Evolutionary conservation across 116 monocot species (phyloP).

Genomic region (Papilionanthe hybrid): DNA sequence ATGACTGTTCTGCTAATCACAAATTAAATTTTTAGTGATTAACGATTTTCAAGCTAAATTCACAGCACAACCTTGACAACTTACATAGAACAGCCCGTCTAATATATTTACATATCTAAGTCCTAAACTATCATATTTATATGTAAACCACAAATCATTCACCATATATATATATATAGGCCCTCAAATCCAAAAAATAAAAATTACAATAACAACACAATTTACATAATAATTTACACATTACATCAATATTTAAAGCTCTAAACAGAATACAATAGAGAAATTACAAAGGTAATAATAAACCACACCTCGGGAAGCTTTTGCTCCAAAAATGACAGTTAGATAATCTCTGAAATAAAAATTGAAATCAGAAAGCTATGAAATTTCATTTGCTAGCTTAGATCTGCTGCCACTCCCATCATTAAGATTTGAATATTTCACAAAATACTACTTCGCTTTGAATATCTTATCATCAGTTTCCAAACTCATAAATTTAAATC

Average conservation of each 20-base stretch:
- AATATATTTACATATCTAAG: too few relatives aligned
- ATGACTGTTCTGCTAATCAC: too few relatives aligned
- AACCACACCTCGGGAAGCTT: neutral
- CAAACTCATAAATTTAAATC: neutral
- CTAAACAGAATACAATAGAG: neutral
- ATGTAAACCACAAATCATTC: too few relatives aligned
- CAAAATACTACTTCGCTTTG: neutral
- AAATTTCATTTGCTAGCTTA: neutral
- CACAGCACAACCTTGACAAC: too few relatives aligned
- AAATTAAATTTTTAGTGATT: too few relatives aligned
- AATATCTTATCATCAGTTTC: neutral
- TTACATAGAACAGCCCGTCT: too few relatives aligned
- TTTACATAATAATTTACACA: neutral
- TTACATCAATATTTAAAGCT: neutral
- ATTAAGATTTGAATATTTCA: neutral
- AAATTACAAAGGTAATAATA: neutral
- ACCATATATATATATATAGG: too few relatives aligned
- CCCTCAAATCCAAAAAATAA: neutral
- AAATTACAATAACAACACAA: neutral
- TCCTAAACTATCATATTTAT: too few relatives aligned
- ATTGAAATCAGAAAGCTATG: neutral
- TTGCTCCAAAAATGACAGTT: neutral
- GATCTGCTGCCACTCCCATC: neutral
- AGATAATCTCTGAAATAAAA: neutral
- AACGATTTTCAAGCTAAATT: too few relatives aligned